Percentiles rank a stretch among this genome's conserved stretches.
Evolutionary conservation across 192 early-diverging fungal species (phyloP).

Genomic region (Podila epicladia): DNA sequence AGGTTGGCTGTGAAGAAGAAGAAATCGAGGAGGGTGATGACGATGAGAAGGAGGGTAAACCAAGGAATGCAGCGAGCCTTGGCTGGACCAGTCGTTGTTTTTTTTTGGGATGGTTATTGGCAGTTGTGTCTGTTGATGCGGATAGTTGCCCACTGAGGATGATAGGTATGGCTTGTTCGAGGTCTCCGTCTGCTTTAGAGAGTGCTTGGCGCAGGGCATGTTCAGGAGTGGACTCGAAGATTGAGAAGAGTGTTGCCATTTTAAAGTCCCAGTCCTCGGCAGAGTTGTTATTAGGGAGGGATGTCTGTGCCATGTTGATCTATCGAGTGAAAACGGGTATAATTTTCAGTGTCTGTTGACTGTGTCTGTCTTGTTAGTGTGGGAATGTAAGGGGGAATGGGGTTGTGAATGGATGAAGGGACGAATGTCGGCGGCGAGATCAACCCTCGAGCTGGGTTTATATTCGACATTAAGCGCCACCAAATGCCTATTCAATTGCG

Average conservation of each 20-base stretch:
- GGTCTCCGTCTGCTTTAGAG: conserved; percentile 15
- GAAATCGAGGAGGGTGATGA: neutral
- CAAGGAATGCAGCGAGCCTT: conserved; percentile 23
- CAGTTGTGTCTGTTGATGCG: neutral
- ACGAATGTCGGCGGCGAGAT: neutral
- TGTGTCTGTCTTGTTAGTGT: neutral
- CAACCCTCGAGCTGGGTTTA: neutral
- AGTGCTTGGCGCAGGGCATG: conserved; percentile 18
- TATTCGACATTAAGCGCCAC: neutral
- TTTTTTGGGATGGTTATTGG: conserved; percentile 2
- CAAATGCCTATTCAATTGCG: neutral
- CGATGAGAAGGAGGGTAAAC: neutral
- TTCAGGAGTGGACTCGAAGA: conserved; percentile 35
- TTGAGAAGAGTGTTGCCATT: conserved; percentile 40
- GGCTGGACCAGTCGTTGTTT: conserved; percentile 38
- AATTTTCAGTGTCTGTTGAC: neutral
- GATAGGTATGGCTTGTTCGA: conserved; percentile 37
- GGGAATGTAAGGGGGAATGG: neutral
- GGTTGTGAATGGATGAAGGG: too few species aligned
- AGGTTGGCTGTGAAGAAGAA: neutral
- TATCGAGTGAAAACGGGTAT: neutral
- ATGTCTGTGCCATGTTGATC: neutral
- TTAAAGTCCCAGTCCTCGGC: conserved; percentile 28
- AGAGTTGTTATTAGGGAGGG: neutral
- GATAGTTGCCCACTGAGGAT: conserved; percentile 3